Base-by-base conservation (phyloP, 78 protist species). In the Monosiga brevicollis region DNA sequence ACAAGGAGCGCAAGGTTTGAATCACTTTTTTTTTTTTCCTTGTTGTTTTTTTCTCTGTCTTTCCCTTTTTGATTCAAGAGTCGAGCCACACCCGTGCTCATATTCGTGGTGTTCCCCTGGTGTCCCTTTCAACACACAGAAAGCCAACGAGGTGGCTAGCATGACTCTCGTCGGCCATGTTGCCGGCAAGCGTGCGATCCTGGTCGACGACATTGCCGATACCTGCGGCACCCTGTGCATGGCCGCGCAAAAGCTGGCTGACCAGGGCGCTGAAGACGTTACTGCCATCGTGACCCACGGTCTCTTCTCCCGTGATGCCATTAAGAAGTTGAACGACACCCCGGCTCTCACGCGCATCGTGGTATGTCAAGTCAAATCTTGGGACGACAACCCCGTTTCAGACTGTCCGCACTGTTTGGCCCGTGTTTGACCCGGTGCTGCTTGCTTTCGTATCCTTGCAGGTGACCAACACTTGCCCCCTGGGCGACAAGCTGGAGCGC, bases 121-220 rank as follows among this genome's bases (percentile, higher is more conserved):
- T n/a, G n/a, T n/a, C n/a, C n/a, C n/a, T n/a, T n/a, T n/a, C n/a
- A n/a, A n/a, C n/a, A n/a, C n/a, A n/a, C n/a, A n/a, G 9, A 26
- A 40, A 76, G 88, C 84, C 73, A 86, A 81, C 40, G 94, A 87
- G 35, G 87, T 85, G 25, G 23, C 71, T 9, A 6, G 55, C 42
- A 91, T 88, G 94, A 42, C 83, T 35, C 78, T 88, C 37, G 94
- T 91, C n/a, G 94, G 94, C 82, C 87, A 85, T 76, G 94, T 91
- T 36, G 29, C 26, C 20, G 91, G 75, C 85, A 83, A 86, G 81
- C 75, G 40, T 49, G 87, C 90, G 62, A 90, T 93, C 38, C 78
- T 93, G 32, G 87, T 89, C n/a, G 92, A 89, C 79, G 94, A 93
- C 82, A 90, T 90, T 90, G 92, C 90, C 25, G 96, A 93, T 81